These are phyloP conservation scores for Aspergillus brunneoviolaceus DNA, from an alignment of 2,329 filamentous ascomycete species.

Conservation along the genomic window DNA sequence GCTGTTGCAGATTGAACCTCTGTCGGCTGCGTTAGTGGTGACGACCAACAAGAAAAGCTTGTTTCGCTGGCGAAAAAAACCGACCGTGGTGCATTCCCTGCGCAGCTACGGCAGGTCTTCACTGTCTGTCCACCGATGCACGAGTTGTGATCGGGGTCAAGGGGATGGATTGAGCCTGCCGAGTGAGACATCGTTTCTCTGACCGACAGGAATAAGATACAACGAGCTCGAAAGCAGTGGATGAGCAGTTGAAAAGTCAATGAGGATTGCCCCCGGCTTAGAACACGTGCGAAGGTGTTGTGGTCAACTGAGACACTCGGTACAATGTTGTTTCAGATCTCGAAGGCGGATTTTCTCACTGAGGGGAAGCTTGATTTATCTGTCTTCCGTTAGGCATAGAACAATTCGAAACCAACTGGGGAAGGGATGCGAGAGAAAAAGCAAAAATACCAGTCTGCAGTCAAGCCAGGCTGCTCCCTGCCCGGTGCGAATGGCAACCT, in stretches of 20 bases:
- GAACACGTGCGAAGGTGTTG: background rate
- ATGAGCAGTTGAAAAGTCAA: background rate
- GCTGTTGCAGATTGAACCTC: constrained; percentile 26
- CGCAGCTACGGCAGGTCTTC: constrained; percentile 36
- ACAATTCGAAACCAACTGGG: background rate
- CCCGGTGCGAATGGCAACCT: constrained; percentile 14
- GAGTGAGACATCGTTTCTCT: constrained; percentile 22
- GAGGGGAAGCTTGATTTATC: constrained; percentile 2
- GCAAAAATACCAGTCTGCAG: constrained; percentile 10
- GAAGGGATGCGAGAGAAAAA: constrained; percentile 7
- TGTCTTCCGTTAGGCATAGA: constrained; percentile 1
- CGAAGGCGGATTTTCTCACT: background rate
- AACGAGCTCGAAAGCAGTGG: background rate
- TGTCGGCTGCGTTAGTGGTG: constrained; percentile 8
- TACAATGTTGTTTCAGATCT: background rate
- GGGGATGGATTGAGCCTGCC: constrained; percentile 16
- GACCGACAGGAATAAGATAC: background rate
- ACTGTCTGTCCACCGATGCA: constrained; percentile 37
- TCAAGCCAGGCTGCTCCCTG: constrained; percentile 21
- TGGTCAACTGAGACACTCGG: background rate
- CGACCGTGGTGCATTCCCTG: constrained; percentile 40
- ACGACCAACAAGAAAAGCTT: background rate
- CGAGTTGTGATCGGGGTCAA: constrained; percentile 34
- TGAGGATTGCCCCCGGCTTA: background rate
- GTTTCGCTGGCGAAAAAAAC: background rate